Evolutionary conservation across 108 stramenopile genomes (phyloP).

Genomic region (Skeletonema tropicum): DNA sequence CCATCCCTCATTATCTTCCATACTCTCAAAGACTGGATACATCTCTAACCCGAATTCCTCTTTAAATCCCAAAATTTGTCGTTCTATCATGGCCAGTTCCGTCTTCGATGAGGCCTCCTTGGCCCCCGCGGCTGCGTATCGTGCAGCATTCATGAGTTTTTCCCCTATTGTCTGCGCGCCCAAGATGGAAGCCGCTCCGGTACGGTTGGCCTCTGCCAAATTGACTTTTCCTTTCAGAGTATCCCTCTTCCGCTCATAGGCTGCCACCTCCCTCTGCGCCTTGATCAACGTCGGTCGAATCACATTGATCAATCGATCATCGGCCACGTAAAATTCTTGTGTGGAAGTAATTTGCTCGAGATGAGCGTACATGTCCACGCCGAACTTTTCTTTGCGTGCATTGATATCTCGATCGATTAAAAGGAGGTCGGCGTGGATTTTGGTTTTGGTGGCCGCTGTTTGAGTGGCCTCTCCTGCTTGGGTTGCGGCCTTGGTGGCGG

Average conservation of each 20-base stretch:
- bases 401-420: slow-evolving; percentile 74
- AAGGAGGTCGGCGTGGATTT: slow-evolving; percentile 75
- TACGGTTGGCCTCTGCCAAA: slow-evolving; percentile 57
- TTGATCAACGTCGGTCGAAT: slow-evolving; percentile 67
- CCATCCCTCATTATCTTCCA: slow-evolving; percentile 80
- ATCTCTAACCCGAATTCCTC: slow-evolving; percentile 75
- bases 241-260: slow-evolving; percentile 63
- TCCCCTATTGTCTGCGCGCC: slow-evolving; percentile 62
- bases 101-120: slow-evolving; percentile 75
- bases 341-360: slow-evolving; percentile 63
- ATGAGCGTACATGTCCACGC: slow-evolving; percentile 82
- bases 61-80: slow-evolving; percentile 69
- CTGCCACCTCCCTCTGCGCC: slow-evolving; percentile 81
- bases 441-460: slow-evolving; percentile 62
- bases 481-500: slow-evolving; percentile 46
- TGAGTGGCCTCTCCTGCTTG: slow-evolving; percentile 58
- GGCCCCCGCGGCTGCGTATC: slow-evolving; percentile 62
- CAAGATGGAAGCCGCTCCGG: slow-evolving; percentile 60
- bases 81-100: slow-evolving; percentile 65
- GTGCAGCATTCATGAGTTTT: slow-evolving; percentile 74
- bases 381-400: slow-evolving; percentile 70
- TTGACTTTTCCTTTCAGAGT: slow-evolving; percentile 62
- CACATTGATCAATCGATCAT: slow-evolving; percentile 64
- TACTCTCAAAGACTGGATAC: slow-evolving; percentile 57
- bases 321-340: slow-evolving; percentile 75